Evolutionary conservation across 768 basidiomycete genomes (phyloP).

Genomic region (Mycena rosella): DNA sequence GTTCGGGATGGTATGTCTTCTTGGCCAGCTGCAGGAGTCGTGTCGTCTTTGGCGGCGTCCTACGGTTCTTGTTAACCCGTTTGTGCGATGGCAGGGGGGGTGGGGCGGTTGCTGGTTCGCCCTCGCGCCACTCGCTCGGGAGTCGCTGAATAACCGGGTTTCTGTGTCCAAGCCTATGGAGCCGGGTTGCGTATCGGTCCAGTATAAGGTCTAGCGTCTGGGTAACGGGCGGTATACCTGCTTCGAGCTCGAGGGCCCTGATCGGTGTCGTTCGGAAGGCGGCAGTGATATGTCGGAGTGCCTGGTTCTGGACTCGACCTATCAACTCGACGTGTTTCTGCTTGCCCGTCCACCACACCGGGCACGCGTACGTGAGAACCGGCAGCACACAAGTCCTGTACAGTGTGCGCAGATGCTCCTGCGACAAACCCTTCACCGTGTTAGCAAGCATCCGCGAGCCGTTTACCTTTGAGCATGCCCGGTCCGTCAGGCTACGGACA

Average conservation of each 20-base stretch:
- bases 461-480: conserved; percentile 33
- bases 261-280: conserved; percentile 43
- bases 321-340: conserved; percentile 28
- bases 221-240: conserved; percentile 37
- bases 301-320: conserved; percentile 35
- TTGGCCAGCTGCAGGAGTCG: conserved; percentile 7
- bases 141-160: conserved; percentile 34
- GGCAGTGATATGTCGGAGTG: conserved; percentile 38
- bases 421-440: conserved; percentile 42
- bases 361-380: conserved; percentile 40
- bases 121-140: conserved; percentile 20
- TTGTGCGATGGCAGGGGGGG: conserved; percentile 20
- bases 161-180: conserved; percentile 14
- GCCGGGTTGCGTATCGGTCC: neutral
- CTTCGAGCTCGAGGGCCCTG: conserved; percentile 40
- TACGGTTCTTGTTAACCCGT: conserved; percentile 6
- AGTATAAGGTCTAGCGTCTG: conserved; percentile 11
- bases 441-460: conserved; percentile 36
- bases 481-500: conserved; percentile 26
- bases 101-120: conserved; percentile 16
- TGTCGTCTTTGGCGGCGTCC: conserved; percentile 9
- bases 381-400: conserved; percentile 42
- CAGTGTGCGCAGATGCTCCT: conserved; percentile 34
- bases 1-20: neutral
- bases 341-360: conserved; percentile 43